Conservation (phyloP, 139 green algal genomes). For the Deuterostichococcus epilithicus region DNA sequence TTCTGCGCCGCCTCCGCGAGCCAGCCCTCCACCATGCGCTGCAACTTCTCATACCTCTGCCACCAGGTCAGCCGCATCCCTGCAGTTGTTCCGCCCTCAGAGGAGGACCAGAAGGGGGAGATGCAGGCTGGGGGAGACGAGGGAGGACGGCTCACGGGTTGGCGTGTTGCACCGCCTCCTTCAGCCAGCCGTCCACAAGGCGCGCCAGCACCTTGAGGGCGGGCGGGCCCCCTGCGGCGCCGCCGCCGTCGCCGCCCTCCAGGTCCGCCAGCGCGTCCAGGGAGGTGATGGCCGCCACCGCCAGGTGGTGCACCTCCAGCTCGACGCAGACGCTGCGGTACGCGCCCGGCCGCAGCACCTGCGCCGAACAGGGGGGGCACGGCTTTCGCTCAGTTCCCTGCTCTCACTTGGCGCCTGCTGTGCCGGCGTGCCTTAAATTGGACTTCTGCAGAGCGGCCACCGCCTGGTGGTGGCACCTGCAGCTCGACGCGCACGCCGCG, state of each 20-base stretch:
- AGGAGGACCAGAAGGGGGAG: background rate
- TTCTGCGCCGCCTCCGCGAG: too few relatives aligned
- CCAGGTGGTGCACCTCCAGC: conserved; percentile 80
- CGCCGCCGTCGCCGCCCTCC: conserved; percentile 52
- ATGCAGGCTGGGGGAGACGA: background rate
- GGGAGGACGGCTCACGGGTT: conserved; percentile 45
- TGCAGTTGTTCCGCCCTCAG: too few relatives aligned
- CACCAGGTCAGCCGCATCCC: too few relatives aligned
- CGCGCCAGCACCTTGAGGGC: conserved; percentile 64
- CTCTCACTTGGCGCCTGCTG: too few relatives aligned
- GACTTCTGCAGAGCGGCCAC: too few relatives aligned
- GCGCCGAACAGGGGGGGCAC: too few relatives aligned
- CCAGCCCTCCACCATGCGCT: too few relatives aligned
- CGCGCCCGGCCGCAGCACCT: conserved; percentile 65
- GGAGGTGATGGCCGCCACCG: conserved; percentile 62
- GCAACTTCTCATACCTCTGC: too few relatives aligned
- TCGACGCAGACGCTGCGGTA: conserved; percentile 85
- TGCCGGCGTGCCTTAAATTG: too few relatives aligned
- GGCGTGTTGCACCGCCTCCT: conserved; percentile 53
- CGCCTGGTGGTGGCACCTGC: too few relatives aligned
- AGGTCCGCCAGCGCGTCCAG: conserved; percentile 56
- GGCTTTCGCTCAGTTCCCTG: too few relatives aligned
- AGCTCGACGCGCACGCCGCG: too few relatives aligned
- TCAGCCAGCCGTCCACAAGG: conserved; percentile 69
- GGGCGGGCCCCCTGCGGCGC: conserved; percentile 16